These are phyloP conservation scores for Chlamydomonas schloesseri DNA, from an alignment of 139 green algal genomes.

Conservation along the genomic window DNA sequence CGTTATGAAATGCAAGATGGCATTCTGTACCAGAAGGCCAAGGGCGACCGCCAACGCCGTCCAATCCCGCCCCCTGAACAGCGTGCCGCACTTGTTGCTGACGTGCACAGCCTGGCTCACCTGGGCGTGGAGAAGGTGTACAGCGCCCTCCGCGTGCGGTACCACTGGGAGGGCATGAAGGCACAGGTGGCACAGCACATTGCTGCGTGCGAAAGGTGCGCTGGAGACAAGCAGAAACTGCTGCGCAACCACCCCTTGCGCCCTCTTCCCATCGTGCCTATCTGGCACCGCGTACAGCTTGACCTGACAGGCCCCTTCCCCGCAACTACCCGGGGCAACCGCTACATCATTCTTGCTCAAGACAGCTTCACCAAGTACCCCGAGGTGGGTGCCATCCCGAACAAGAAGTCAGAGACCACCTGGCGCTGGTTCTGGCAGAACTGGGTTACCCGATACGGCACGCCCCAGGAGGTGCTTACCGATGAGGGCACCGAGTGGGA, in stretches of 20 bases:
- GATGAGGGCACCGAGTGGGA: not conserved
- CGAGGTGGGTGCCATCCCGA: not conserved
- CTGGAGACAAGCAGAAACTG: not conserved
- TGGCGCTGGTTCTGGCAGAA: not conserved
- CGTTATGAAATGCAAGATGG: no score
- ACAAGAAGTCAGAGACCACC: not conserved
- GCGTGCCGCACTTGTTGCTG: no score
- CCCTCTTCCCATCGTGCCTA: not conserved
- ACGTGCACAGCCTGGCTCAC: no score
- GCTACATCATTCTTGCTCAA: not conserved
- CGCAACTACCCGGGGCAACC: not conserved
- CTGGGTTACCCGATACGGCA: not conserved
- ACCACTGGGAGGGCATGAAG: no score
- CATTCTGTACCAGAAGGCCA: no score
- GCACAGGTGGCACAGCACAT: no score
- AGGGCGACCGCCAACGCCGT: no score
- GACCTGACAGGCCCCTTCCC: not conserved
- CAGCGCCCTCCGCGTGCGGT: no score
- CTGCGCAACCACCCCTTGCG: not conserved
- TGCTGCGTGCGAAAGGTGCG: not conserved
- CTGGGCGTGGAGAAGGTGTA: no score
- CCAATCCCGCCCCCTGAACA: no score
- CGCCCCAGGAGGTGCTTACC: not conserved
- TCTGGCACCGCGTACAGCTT: not conserved
- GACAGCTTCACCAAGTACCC: not conserved